Conservation (phyloP, 441 rosid species). For the Erodium texanum region DNA sequence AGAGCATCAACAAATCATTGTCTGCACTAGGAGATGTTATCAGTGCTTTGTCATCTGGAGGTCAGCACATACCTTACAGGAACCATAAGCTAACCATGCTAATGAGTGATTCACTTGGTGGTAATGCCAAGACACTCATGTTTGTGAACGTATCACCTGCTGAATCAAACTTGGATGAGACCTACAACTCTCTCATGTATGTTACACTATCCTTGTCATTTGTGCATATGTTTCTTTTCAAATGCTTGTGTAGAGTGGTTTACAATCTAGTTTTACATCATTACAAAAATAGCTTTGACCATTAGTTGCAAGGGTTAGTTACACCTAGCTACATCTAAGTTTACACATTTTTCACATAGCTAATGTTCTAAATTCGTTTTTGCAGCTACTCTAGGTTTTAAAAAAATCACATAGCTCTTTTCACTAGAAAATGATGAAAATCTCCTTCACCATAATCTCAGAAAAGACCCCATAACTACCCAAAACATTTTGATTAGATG, state of each 20-base stretch:
- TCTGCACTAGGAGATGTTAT: conserved; percentile 96
- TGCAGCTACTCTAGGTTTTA: too few relatives aligned
- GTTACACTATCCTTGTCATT: conserved; percentile 18
- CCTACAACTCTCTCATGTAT: conserved; percentile 76
- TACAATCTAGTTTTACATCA: not conserved
- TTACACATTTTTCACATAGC: too few relatives aligned
- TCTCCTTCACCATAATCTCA: too few relatives aligned
- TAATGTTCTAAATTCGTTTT: too few relatives aligned
- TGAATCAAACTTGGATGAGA: conserved; percentile 85
- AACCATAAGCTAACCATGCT: conserved; percentile 93
- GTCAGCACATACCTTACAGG: conserved; percentile 87
- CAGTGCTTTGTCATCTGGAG: conserved; percentile 72
- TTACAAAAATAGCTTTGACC: not conserved
- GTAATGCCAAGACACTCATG: conserved; percentile 97
- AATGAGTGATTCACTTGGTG: conserved; percentile 97
- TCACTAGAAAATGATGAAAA: too few relatives aligned
- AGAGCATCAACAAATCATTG: conserved; percentile 88
- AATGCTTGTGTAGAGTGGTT: not conserved
- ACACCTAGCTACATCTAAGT: too few relatives aligned
- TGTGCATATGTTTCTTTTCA: not conserved
- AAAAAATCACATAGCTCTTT: too few relatives aligned
- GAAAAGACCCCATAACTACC: too few relatives aligned
- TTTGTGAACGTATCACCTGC: conserved; percentile 88
- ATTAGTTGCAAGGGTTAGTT: not conserved
- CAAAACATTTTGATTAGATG: too few relatives aligned